These are phyloP conservation scores for Jimgerdemannia lactiflua DNA, from an alignment of 192 early-diverging fungal species.

Conservation along the genomic window DNA sequence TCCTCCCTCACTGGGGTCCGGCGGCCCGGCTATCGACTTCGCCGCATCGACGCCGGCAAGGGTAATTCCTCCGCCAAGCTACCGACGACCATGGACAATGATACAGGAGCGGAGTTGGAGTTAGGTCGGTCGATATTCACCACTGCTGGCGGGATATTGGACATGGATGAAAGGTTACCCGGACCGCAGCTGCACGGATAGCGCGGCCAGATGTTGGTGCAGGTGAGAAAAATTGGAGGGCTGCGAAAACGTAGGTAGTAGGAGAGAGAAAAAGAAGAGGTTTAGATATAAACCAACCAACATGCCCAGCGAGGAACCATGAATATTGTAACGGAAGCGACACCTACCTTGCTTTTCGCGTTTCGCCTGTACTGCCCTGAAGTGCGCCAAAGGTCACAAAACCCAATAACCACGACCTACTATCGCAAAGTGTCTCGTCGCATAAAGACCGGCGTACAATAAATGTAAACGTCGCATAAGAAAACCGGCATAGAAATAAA, in stretches of 20 bases:
- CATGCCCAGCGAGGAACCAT: not conserved
- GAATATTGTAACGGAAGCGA: not conserved
- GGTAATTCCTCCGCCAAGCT: not conserved
- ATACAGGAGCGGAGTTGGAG: not conserved
- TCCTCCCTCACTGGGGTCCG: not conserved
- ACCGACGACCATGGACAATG: not conserved
- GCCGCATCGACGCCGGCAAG: not conserved
- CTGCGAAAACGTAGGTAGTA: not conserved
- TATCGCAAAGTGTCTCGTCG: too few relatives aligned
- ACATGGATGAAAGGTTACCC: not conserved
- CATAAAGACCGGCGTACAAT: too few relatives aligned
- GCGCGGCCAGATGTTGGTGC: not conserved
- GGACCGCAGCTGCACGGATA: not conserved
- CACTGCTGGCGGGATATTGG: not conserved
- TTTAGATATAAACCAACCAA: not conserved
- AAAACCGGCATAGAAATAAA: too few relatives aligned
- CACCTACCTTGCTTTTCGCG: constrained; percentile 63
- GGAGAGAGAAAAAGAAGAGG: not conserved
- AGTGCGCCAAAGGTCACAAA: constrained; percentile 73
- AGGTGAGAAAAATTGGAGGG: not conserved
- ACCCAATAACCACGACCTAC: constrained; percentile 47
- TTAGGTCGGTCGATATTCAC: not conserved
- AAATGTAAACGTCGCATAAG: too few relatives aligned
- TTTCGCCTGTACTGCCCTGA: constrained; percentile 65
- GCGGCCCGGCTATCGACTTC: not conserved